A percentile compares a stretch with the other conserved stretches of the same genome.
These are phyloP conservation scores for Elaeis oleifera DNA, from an alignment of 202 grass and related monocot species.

Conservation along the genomic window DNA sequence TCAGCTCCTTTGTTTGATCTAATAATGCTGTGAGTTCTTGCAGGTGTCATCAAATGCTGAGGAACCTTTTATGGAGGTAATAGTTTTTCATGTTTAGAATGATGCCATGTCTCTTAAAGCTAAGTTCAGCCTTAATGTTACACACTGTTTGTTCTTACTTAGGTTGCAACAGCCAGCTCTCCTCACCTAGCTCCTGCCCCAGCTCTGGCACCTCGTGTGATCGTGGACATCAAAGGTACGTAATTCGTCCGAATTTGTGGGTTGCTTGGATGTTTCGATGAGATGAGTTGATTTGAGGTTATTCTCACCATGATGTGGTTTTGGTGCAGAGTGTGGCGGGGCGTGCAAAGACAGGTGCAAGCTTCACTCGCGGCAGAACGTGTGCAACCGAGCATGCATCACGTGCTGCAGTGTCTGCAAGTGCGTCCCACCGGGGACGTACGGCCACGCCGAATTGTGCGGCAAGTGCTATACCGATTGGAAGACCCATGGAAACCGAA, in stretches of 20 bases:
- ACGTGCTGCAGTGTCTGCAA: slow-evolving; percentile 78
- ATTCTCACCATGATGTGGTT: neutral
- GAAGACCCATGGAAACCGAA: slow-evolving; percentile 87
- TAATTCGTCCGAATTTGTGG: neutral
- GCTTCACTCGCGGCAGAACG: slow-evolving; percentile 56
- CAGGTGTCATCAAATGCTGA: slow-evolving; percentile 31
- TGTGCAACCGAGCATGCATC: slow-evolving; percentile 68
- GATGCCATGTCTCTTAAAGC: neutral
- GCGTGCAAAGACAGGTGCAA: slow-evolving; percentile 70
- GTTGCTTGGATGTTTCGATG: neutral
- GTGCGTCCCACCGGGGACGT: slow-evolving; percentile 83
- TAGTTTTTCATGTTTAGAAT: neutral
- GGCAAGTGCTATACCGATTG: slow-evolving; percentile 86
- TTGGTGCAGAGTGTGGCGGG: slow-evolving; percentile 46
- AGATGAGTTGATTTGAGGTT: neutral
- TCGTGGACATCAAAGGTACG: slow-evolving; percentile 60
- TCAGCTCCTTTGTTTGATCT: neutral
- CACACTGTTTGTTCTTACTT: neutral
- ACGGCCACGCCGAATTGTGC: slow-evolving; percentile 77
- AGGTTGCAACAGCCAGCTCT: slow-evolving; percentile 5
- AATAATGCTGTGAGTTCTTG: neutral
- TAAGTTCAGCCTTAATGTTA: neutral
- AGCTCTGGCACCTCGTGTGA: slow-evolving; percentile 54
- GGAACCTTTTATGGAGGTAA: neutral
- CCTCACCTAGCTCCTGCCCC: slow-evolving; percentile 20